These are phyloP conservation scores for Apiospora kogelbergensis DNA, from an alignment of 2,329 filamentous ascomycete genomes.

Conservation along the genomic window DNA sequence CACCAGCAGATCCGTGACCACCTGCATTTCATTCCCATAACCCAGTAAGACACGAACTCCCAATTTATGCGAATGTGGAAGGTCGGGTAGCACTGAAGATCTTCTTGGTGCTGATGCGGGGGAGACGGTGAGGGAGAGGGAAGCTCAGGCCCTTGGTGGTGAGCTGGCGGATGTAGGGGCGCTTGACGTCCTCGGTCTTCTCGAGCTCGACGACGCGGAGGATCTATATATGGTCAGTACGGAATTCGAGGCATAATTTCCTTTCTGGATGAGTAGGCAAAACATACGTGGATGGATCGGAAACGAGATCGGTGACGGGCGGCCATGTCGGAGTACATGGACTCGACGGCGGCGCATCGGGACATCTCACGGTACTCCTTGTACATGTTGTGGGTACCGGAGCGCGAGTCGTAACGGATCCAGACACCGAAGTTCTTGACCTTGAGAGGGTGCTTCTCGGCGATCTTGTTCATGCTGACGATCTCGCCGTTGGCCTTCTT, in stretches of 20 bases:
- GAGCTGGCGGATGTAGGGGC: constrained; percentile 99
- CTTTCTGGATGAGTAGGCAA: background rate
- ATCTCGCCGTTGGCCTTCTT: constrained; percentile 99
- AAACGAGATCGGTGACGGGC: constrained; percentile 98
- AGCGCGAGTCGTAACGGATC: constrained; percentile 99
- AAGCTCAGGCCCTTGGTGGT: constrained; percentile 93
- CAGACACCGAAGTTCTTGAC: constrained; percentile 99
- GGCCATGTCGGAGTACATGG: constrained; percentile 99
- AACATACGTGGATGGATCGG: constrained; percentile 94
- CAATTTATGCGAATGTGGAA: constrained; percentile 92
- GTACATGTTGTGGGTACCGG: constrained; percentile 99
- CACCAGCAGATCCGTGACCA: constrained; percentile 51
- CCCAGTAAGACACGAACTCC: constrained; percentile 50
- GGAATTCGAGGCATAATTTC: constrained; percentile 6
- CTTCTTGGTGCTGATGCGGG: constrained; percentile 82
- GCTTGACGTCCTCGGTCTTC: constrained; percentile 92
- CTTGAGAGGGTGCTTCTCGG: constrained; percentile 98
- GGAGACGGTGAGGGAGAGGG: constrained; percentile 95
- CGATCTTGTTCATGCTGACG: constrained; percentile 94
- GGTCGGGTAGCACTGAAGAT: constrained; percentile 91
- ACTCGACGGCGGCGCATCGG: constrained; percentile 90
- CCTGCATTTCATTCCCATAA: constrained; percentile 41
- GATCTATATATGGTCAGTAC: constrained; percentile 61
- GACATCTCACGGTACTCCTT: constrained; percentile 99
- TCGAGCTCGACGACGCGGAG: constrained; percentile 97